Base-by-base conservation (phyloP, 2,329 filamentous ascomycete genomes). In the Nemania serpens region DNA sequence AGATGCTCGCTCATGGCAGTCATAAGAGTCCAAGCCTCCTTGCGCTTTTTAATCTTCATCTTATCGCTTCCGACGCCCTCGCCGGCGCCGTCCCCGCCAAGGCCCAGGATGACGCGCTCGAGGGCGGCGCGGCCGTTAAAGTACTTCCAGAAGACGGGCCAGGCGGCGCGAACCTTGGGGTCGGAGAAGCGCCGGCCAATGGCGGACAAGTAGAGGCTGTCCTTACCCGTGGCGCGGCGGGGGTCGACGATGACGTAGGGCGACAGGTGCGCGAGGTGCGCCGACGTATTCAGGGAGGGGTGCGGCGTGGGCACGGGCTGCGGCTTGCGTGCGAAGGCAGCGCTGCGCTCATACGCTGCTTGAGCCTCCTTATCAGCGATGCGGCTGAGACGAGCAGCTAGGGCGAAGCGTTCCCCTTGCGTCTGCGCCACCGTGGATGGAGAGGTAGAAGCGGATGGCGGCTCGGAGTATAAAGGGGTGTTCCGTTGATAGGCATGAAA, bases 101-200 rank as follows among this genome's bases (percentile, higher is more conserved):
- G 37, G 58, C 89, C 84, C n/a, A 95, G 79, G 1, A 90, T 86
- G 66, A 99, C 90, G 68, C 93, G 88, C 77, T 99, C 95, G 61
- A 98, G 81, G 2, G 93, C 89, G 71, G 90, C 88, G 58, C 83
- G 84, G 1, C 95, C 95, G 74, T 98, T 93, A 69, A 98, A 91
- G 75, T 97, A 95, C 74, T 90, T 91, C 69, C 88, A 84, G 68
- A 97, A 87, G 46, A 83, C 79, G 2, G 86, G 84, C 90, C 93
- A 96, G 49, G 85, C 83, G 58, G 86, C 83, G 43, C 85, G 81
- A 13, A 91, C 75, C 84, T 15, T 65, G 33, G 80, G 78, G 64
- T 87, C 66, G 10, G 65, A 41, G 46, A 88, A 79, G 10, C 85
- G 78, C 49, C 77, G 77, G 6, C 78, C 82, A 57, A 88, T 86